A percentile compares a stretch with the other conserved stretches of the same genome.
Evolutionary conservation across 1,284 basidiomycete species (phyloP).

Genomic region (Xerocomus minutiporus): DNA sequence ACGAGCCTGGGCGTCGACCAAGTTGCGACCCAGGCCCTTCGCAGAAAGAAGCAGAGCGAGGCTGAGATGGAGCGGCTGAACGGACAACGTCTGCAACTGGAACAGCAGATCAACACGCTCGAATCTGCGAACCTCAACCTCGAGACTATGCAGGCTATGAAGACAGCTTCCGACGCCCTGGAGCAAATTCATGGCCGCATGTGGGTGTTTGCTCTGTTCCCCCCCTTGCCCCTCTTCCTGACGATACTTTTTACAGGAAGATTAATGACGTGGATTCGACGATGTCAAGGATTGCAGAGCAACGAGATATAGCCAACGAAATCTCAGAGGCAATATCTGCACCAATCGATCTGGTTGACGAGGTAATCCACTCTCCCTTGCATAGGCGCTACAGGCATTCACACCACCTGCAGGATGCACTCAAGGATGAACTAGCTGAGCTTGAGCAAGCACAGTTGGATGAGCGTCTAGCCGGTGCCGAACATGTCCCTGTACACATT

Average conservation of each 20-base stretch:
- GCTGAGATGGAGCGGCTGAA: constrained; percentile 84
- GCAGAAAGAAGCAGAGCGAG: constrained; percentile 92
- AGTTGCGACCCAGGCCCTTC: constrained; percentile 81
- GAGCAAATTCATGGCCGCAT: constrained; percentile 89
- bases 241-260: constrained; percentile 47
- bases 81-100: constrained; percentile 88
- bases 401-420: constrained; percentile 59
- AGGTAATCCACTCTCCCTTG: constrained; percentile 46
- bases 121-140: constrained; percentile 98
- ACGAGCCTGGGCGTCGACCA: constrained; percentile 3
- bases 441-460: constrained; percentile 92
- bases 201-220: constrained; percentile 47
- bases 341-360: constrained; percentile 69
- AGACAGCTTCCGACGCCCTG: constrained; percentile 90
- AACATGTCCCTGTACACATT: constrained; percentile 85
- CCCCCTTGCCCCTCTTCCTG: not conserved
- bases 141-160: constrained; percentile 98
- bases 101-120: constrained; percentile 95
- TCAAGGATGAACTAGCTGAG: constrained; percentile 82
- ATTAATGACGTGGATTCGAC: constrained; percentile 90
- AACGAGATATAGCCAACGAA: constrained; percentile 93
- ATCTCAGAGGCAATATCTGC: constrained; percentile 93
- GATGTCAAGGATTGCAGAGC: constrained; percentile 89
- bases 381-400: constrained; percentile 1
- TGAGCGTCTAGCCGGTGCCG: constrained; percentile 82